Percentiles rank a stretch among this genome's conserved stretches.
Evolutionary conservation across 352 stramenopile species (phyloP).

Genomic region (Globisporangium ultimum): DNA sequence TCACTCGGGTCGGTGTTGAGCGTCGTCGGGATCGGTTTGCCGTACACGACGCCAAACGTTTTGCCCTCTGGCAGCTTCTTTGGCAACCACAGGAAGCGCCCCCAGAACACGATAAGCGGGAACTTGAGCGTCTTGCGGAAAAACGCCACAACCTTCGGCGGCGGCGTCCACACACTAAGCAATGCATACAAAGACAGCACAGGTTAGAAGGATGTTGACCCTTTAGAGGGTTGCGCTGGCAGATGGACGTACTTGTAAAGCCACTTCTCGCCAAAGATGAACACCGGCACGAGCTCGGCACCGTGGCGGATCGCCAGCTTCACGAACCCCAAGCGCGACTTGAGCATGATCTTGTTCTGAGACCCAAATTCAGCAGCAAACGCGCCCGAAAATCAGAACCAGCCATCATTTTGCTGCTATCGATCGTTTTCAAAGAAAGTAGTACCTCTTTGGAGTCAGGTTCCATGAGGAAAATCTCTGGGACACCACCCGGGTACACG

Average conservation of each 20-base stretch:
- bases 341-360: slow-evolving; percentile 34
- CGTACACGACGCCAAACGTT: slow-evolving; percentile 69
- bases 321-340: slow-evolving; percentile 41
- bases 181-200: too few relatives aligned
- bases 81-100: slow-evolving; percentile 72
- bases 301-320: slow-evolving; percentile 43
- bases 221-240: neutral
- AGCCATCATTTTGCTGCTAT: too few relatives aligned
- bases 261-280: slow-evolving; percentile 57
- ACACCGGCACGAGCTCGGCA: slow-evolving; percentile 39
- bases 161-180: slow-evolving; percentile 63
- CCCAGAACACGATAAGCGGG: slow-evolving; percentile 78
- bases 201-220: neutral
- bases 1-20: slow-evolving; percentile 55
- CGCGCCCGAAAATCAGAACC: neutral
- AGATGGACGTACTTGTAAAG: slow-evolving; percentile 34
- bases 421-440: too few relatives aligned
- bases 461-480: slow-evolving; percentile 42
- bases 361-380: neutral
- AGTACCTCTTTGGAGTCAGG: slow-evolving; percentile 43
- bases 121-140: slow-evolving; percentile 73
- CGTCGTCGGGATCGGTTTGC: slow-evolving; percentile 57
- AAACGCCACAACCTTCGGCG: slow-evolving; percentile 52
- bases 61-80: slow-evolving; percentile 56
- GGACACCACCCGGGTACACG: slow-evolving; percentile 41